Percentiles rank a stretch among this genome's conserved stretches.
These are phyloP conservation scores for Mucor saturninus DNA, from an alignment of 371 early-diverging fungal species.

Conservation along the genomic window DNA sequence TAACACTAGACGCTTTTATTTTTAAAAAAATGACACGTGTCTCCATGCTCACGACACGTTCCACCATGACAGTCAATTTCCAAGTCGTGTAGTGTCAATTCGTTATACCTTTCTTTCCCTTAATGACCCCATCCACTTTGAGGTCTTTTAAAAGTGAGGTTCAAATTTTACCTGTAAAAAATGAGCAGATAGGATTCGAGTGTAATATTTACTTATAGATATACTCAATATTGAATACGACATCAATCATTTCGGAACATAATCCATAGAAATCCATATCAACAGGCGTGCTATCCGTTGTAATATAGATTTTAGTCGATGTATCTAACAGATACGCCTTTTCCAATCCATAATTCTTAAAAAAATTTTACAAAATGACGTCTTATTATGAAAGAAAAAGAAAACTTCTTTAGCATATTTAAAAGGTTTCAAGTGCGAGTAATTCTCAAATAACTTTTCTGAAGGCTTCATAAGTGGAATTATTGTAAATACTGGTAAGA, in stretches of 20 bases:
- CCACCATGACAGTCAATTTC: background rate
- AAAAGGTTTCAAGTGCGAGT: conserved; percentile 88
- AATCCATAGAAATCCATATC: conserved; percentile 91
- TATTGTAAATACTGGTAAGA: conserved; percentile 90
- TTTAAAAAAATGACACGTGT: conserved; percentile 3
- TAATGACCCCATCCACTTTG: conserved; percentile 18
- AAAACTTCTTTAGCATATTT: conserved; percentile 77
- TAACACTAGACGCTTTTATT: conserved; percentile 53
- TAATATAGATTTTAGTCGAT: conserved; percentile 87
- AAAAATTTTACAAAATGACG: too few relatives aligned
- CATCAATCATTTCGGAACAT: conserved; percentile 93
- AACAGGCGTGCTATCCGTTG: conserved; percentile 92
- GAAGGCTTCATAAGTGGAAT: conserved; percentile 92
- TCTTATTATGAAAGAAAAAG: too few relatives aligned
- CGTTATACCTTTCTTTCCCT: conserved; percentile 8
- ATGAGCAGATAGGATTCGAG: too few relatives aligned
- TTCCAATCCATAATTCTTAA: conserved; percentile 94
- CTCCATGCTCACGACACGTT: too few relatives aligned
- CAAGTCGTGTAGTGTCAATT: conserved; percentile 5
- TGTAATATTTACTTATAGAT: conserved; percentile 78
- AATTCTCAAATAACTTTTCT: conserved; percentile 88
- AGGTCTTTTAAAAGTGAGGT: conserved; percentile 4
- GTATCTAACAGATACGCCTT: conserved; percentile 94
- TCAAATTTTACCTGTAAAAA: too few relatives aligned
- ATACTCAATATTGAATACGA: conserved; percentile 80